phyloP scores from a whole-genome alignment of 2,329 filamentous ascomycete genomes.

The Stachybotrys elegans region DNA sequence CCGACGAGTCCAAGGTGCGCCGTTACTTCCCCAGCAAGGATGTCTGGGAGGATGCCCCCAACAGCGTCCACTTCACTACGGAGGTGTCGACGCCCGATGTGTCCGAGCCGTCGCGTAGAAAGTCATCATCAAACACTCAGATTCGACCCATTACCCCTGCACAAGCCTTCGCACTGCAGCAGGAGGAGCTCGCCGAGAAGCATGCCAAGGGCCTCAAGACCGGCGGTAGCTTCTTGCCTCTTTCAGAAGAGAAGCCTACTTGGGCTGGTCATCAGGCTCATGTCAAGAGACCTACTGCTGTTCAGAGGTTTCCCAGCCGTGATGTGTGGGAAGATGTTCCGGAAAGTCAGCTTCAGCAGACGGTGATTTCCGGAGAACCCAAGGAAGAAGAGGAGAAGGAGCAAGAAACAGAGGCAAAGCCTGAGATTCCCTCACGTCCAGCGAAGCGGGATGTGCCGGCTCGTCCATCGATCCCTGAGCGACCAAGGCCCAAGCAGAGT shows the following conservation, averaged over 20 bases:
- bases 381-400: slow-evolving; percentile 18
- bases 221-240: slow-evolving; percentile 21
- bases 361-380: slow-evolving; percentile 54
- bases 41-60: slow-evolving; percentile 94
- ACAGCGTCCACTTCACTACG: slow-evolving; percentile 71
- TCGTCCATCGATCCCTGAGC: slow-evolving; percentile 43
- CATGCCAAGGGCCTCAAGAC: slow-evolving; percentile 29
- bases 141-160: slow-evolving; percentile 50
- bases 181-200: slow-evolving; percentile 60
- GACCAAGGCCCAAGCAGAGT: slow-evolving; percentile 46
- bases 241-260: slow-evolving; percentile 21
- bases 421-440: slow-evolving; percentile 24
- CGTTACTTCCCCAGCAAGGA: slow-evolving; percentile 88
- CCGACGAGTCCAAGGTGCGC: slow-evolving; percentile 47
- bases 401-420: slow-evolving; percentile 16
- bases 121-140: slow-evolving; percentile 20
- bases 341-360: slow-evolving; percentile 74
- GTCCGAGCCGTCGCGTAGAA: slow-evolving; percentile 33
- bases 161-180: slow-evolving; percentile 60
- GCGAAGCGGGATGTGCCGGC: slow-evolving; percentile 34
- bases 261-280: background rate
- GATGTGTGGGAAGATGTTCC: slow-evolving; percentile 95
- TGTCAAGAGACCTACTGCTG: slow-evolving; percentile 25
- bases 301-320: slow-evolving; percentile 78
- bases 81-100: slow-evolving; percentile 75